These are phyloP conservation scores for Nitzschia inconspicua DNA, from an alignment of 108 stramenopile genomes.

Conservation along the genomic window DNA sequence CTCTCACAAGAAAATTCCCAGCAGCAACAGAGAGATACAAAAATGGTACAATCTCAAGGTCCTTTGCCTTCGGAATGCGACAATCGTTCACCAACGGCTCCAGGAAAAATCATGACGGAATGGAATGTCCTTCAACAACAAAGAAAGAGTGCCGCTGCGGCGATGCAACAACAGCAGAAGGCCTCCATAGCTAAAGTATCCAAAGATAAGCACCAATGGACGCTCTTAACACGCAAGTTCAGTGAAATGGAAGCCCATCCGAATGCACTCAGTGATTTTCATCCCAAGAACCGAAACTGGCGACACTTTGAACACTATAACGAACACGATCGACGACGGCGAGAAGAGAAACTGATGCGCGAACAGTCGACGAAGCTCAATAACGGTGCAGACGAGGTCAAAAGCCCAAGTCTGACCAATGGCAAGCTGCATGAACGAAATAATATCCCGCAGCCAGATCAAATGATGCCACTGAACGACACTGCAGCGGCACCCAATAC, in stretches of 20 bases:
- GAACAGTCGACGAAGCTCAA: not conserved
- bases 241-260: no score
- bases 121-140: not conserved
- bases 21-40: no score
- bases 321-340: slow-evolving; percentile 18
- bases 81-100: no score
- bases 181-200: not conserved
- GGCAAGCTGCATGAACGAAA: not conserved
- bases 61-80: no score
- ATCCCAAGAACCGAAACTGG: slow-evolving; percentile 67
- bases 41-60: no score
- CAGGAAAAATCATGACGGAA: not conserved
- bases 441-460: not conserved
- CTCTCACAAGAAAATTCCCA: no score
- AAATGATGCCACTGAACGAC: no score
- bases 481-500: no score
- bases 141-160: not conserved
- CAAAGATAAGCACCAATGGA: not conserved
- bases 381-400: slow-evolving; percentile 2
- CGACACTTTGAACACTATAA: slow-evolving; percentile 55
- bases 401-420: not conserved
- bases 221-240: not conserved
- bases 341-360: not conserved
- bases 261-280: slow-evolving; percentile 39
- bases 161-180: not conserved